A percentile compares a stretch with the other conserved stretches of the same genome.
Evolutionary conservation across 2,329 filamentous ascomycete species (phyloP).

Genomic region (Phaeosphaeriaceae sp.): DNA sequence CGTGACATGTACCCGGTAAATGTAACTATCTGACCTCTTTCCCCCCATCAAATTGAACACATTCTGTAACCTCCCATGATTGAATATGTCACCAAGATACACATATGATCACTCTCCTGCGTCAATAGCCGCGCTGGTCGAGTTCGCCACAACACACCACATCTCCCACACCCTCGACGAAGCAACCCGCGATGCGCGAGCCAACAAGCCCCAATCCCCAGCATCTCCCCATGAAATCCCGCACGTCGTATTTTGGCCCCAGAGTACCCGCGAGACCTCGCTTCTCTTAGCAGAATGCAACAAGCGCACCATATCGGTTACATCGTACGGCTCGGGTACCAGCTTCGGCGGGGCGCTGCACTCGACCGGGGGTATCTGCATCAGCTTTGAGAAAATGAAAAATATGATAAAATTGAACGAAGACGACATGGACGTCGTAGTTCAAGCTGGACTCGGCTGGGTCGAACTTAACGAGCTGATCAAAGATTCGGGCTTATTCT

Average conservation of each 20-base stretch:
- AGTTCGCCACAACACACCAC: not conserved
- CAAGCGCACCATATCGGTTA: conserved; percentile 78
- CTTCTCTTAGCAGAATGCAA: conserved; percentile 85
- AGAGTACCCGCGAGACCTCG: conserved; percentile 78
- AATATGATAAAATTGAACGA: conserved; percentile 56
- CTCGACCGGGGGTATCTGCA: conserved; percentile 80
- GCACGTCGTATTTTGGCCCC: conserved; percentile 73
- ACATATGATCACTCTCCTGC: conserved; percentile 20
- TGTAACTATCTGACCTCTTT: not conserved
- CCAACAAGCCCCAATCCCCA: conserved; percentile 33
- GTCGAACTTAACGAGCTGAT: conserved; percentile 80
- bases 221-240: conserved; percentile 44
- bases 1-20: not conserved
- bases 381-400: conserved; percentile 85
- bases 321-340: conserved; percentile 84
- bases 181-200: conserved; percentile 17
- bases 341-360: conserved; percentile 87
- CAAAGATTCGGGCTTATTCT: conserved; percentile 72
- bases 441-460: conserved; percentile 76
- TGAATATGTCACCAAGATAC: not conserved
- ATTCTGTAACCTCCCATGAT: not conserved
- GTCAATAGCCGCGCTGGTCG: conserved; percentile 15
- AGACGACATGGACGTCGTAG: conserved; percentile 65
- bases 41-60: not conserved
- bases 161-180: conserved; percentile 20